Evolutionary conservation across 1,139 yeast genomes (phyloP).

Genomic region (Zygosaccharomyces pseudobailii): DNA sequence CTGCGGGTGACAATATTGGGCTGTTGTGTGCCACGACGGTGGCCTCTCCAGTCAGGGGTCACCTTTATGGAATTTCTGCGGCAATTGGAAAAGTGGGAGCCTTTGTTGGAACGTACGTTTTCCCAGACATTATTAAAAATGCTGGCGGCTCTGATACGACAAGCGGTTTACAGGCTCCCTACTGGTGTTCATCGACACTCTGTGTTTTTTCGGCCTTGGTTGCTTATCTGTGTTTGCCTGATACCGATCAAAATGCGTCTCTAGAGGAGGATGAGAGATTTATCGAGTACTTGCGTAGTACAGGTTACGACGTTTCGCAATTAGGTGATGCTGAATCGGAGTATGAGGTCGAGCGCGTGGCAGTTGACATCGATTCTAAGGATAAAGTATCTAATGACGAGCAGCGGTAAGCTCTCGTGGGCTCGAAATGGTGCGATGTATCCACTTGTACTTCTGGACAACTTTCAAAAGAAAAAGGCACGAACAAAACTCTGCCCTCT

Average conservation of each 20-base stretch:
- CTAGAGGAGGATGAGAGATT: constrained; percentile 71
- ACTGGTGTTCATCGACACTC: constrained; percentile 73
- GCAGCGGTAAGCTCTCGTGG: not conserved
- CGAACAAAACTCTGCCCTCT: too few relatives aligned
- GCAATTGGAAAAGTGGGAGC: constrained; percentile 91
- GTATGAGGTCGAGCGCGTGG: constrained; percentile 3
- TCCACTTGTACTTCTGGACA: too few relatives aligned
- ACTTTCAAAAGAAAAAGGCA: too few relatives aligned
- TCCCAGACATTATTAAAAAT: constrained; percentile 63
- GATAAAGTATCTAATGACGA: not conserved
- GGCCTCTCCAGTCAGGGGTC: constrained; percentile 86
- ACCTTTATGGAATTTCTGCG: constrained; percentile 86
- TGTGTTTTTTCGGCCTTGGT: constrained; percentile 68
- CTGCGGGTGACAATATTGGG: constrained; percentile 92
- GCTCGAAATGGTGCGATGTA: too few relatives aligned
- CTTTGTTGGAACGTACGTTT: constrained; percentile 82
- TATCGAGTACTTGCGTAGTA: constrained; percentile 52
- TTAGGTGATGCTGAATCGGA: constrained; percentile 22
- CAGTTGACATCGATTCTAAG: not conserved
- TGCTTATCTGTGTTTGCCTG: constrained; percentile 69
- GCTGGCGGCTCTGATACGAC: constrained; percentile 45
- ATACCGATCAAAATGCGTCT: constrained; percentile 79
- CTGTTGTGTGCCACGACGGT: constrained; percentile 79
- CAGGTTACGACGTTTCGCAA: constrained; percentile 52
- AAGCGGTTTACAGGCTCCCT: constrained; percentile 67